These are phyloP conservation scores for Pythium aquatile DNA, from an alignment of 352 stramenopile species.

Conservation along the genomic window DNA sequence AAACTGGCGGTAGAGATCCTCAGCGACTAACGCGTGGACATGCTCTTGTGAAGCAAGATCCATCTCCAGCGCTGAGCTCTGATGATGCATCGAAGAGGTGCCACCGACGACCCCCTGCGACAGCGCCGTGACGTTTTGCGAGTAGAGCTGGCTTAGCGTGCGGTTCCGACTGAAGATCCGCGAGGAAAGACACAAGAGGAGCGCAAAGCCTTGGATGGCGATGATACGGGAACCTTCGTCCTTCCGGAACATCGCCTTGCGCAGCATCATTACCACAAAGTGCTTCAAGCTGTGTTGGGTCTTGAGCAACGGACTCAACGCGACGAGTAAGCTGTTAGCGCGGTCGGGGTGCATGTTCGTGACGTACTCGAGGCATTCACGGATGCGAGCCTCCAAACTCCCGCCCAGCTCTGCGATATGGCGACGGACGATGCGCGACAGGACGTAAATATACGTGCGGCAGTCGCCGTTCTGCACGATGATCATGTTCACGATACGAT, in stretches of 20 bases:
- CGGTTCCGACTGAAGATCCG: slow-evolving; percentile 37
- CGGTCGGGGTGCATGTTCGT: slow-evolving; percentile 34
- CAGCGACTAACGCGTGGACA: slow-evolving; percentile 36
- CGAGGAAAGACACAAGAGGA: slow-evolving; percentile 41
- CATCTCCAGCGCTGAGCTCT: slow-evolving; percentile 4
- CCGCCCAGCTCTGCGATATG: slow-evolving; percentile 40
- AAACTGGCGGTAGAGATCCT: slow-evolving; percentile 62
- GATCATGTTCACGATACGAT: slow-evolving; percentile 45
- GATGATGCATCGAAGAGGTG: slow-evolving; percentile 8
- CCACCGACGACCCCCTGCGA: slow-evolving; percentile 29
- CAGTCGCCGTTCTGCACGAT: slow-evolving; percentile 37
- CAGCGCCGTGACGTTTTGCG: slow-evolving; percentile 40
- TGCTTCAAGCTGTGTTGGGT: slow-evolving; percentile 40
- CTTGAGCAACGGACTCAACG: slow-evolving; percentile 40
- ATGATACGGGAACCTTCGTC: slow-evolving; percentile 50
- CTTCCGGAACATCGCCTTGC: slow-evolving; percentile 65
- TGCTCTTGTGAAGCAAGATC: slow-evolving; percentile 43
- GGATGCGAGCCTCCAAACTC: slow-evolving; percentile 32
- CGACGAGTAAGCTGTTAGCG: slow-evolving; percentile 32
- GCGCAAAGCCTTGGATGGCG: slow-evolving; percentile 44
- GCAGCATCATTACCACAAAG: slow-evolving; percentile 51
- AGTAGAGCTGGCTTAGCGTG: slow-evolving; percentile 52
- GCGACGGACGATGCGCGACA: slow-evolving; percentile 40
- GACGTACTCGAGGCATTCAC: slow-evolving; percentile 56
- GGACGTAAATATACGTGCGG: slow-evolving; percentile 30